These are phyloP conservation scores for Geranium rotundifolium DNA, from an alignment of 345 rosid genomes.

Conservation along the genomic window DNA sequence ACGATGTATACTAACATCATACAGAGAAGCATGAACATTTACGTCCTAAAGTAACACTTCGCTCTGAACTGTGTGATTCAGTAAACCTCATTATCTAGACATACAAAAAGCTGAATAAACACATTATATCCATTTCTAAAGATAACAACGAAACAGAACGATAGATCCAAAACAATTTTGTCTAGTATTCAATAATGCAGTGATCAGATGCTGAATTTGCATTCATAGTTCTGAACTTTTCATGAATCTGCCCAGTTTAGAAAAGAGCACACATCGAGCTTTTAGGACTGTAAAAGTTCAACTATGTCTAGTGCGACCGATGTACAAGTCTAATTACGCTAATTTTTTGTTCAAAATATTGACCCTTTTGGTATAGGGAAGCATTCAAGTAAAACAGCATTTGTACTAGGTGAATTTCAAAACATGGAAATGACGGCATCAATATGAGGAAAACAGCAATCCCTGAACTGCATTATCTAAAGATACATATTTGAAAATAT, in stretches of 20 bases:
- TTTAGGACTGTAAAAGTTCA: background rate
- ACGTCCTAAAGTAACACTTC: background rate
- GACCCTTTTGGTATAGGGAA: background rate
- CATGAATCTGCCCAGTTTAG: background rate
- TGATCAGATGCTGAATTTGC: background rate
- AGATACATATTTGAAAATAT: background rate
- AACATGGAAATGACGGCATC: too few species aligned
- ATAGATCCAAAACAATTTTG: too few species aligned
- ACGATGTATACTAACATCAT: background rate
- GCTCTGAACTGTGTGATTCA: background rate
- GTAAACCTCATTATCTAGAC: background rate
- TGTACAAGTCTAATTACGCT: background rate
- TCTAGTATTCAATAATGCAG: too few species aligned
- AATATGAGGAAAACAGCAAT: too few species aligned
- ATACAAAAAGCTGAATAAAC: background rate
- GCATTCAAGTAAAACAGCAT: background rate
- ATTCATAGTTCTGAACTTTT: background rate
- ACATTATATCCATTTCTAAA: too few species aligned
- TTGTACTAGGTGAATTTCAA: background rate
- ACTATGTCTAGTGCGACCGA: background rate
- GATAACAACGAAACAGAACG: background rate
- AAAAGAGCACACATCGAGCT: background rate
- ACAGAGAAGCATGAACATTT: background rate
- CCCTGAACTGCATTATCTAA: too few species aligned
- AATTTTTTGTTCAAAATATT: background rate